Evolutionary conservation across 202 grass and related monocot species (phyloP), one percentile per base, ranked within the genome.

Genomic region (Schoenoplectus tabernaemontani): DNA sequence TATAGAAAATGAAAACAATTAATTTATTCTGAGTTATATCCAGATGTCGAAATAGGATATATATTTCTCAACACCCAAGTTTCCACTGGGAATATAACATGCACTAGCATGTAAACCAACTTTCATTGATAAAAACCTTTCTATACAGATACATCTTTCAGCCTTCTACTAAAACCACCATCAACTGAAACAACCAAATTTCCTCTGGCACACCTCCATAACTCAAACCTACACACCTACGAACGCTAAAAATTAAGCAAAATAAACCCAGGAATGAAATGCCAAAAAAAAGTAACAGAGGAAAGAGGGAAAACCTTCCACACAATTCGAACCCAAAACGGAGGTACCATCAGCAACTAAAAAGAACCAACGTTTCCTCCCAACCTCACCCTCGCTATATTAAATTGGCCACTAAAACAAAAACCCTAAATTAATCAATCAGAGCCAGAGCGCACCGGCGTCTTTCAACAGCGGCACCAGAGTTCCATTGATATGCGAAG

Each of bases 371-470:
- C 58, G 41, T n/a, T 65, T 64, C 78, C 78, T 80, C 78, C 78
- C 78, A 80, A 44, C 78, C 78, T 51, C 78, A 47, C 34, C 59
- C 58, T 44, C 43, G 65, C 38, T 63, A 63, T 48, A 80, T 16
- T n/a, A 53, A 56, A 63, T 22, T 26, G 24, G 37, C 33, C 38
- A 61, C 22, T 79, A 64, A 28, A 41, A 12, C 34, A 37, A 4
- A 54, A 23, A 30, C 26, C 16, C 46, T 65, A 26, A n/a, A n/a
- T n/a, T n/a, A 53, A n/a, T 56, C 1, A 41, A 71, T 87, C 84
- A 93, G 57, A 97, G 94, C 94, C 94, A 93, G 84, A 97, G 91
- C 48, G 94, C 94, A 24, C 94, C 94, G 26, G 91, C 94, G 26
- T 93, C 89, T 85, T 93, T 93, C 76, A 97, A 89, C 38, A 97